Base-by-base conservation (phyloP, 2,329 filamentous ascomycete species). In the Phialophora expanda region DNA sequence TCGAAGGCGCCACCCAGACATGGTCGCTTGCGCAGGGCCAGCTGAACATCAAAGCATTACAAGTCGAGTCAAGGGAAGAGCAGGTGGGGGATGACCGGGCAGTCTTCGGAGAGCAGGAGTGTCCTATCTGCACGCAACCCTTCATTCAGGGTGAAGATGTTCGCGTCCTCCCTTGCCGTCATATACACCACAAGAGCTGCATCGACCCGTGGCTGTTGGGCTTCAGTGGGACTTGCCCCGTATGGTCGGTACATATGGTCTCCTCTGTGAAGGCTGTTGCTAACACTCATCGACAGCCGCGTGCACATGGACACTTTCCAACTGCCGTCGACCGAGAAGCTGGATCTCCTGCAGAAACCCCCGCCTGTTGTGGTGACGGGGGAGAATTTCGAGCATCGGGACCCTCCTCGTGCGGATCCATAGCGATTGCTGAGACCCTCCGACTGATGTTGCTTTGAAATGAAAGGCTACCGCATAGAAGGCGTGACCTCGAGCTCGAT, bases 181-280 rank as follows among this genome's bases (percentile, higher is more conserved):
- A 65, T 24, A 48, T 46, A 24, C 58, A 65, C 32, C 62, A 65
- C 38, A 50, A 48, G 53, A 53, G 26, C 24, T 65, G 62, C 32
- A 55, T 65, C 4, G 62, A 65, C 46, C 51, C 48, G 22, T 65
- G 62, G 62, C 41, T 65, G 38, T 22, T 65, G 30, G 58, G 50
- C 26, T 55, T 61, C 22, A 48, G 50, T 55, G 56, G 56, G 30
- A 65, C 56, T 6, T 65, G 62, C 48, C 62, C 62, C 7, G 56
- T 65, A 1, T 65, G 62, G 62, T 64, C 26, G 14, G 55, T 58
- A 20, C 3, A 12, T 53, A 17, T 34, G 17, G 20, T 4, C 48
- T 22, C 22, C 1, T 28, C 20, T 20, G 48, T n/a, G 28, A 32
- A 7, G 28, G 12, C 34, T 24, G 11, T 53, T 17, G 32, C 46